phyloP scores from a whole-genome alignment of 2,329 filamentous ascomycete genomes.

The Aspergillus vadensis region DNA sequence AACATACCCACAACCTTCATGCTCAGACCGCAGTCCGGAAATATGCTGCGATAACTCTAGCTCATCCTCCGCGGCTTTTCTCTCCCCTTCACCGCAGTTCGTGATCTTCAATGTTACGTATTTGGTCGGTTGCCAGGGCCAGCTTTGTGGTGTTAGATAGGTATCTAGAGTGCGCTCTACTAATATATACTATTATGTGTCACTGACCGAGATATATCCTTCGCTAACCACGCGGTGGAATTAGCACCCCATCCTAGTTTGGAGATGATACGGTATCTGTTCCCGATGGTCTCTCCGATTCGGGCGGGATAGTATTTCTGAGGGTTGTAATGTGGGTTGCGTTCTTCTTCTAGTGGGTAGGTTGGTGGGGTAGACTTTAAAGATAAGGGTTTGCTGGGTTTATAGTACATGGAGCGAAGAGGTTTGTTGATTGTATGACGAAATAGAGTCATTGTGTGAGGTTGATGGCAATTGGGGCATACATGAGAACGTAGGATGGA shows the following conservation, averaged over 20 bases:
- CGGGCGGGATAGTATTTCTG: constrained; percentile 20
- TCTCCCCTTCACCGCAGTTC: constrained; percentile 21
- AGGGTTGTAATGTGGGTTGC: constrained; percentile 14
- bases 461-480: too few relatives aligned
- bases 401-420: too few relatives aligned
- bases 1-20: constrained; percentile 23
- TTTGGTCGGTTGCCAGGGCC: constrained; percentile 18
- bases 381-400: too few relatives aligned
- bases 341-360: constrained; percentile 12
- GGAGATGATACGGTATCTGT: constrained; percentile 35
- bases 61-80: constrained; percentile 24
- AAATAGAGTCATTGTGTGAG: too few relatives aligned
- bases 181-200: background rate
- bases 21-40: constrained; percentile 25
- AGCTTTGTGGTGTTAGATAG: constrained; percentile 14
- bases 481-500: too few relatives aligned
- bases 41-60: constrained; percentile 31
- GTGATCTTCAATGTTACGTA: constrained; percentile 36
- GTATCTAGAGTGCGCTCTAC: background rate
- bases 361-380: too few relatives aligned
- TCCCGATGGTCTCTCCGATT: constrained; percentile 16
- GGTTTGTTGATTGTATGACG: too few relatives aligned
- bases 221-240: constrained; percentile 41
- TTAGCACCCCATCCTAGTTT: constrained; percentile 41
- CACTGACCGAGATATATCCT: constrained; percentile 20